These are phyloP conservation scores for Fistulifera pelliculosa DNA, from an alignment of 108 stramenopile genomes.

Conservation along the genomic window DNA sequence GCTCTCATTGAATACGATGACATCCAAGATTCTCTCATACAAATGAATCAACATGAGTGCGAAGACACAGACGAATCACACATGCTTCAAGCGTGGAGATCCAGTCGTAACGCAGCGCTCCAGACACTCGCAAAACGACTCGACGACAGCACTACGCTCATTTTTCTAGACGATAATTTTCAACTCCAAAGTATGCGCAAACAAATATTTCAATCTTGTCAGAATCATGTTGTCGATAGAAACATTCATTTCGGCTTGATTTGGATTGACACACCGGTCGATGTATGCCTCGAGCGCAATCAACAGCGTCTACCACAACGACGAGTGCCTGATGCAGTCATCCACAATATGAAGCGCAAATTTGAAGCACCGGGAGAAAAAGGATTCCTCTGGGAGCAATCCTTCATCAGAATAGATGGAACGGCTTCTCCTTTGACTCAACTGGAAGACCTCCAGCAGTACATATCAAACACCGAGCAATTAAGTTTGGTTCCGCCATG, in stretches of 20 bases:
- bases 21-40: conserved; percentile 23
- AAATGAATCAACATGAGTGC: conserved; percentile 1
- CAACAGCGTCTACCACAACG: conserved; percentile 22
- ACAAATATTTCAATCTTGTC: conserved; percentile 43
- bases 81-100: conserved; percentile 45
- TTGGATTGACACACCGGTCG: conserved; percentile 37
- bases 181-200: conserved; percentile 73
- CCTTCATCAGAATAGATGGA: neutral
- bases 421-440: neutral
- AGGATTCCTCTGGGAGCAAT: neutral
- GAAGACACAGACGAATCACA: conserved; percentile 13
- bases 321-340: conserved; percentile 35
- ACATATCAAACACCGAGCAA: neutral
- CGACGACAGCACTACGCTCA: conserved; percentile 15
- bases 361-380: conserved; percentile 51
- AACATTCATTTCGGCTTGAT: conserved; percentile 42
- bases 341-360: conserved; percentile 34
- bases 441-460: neutral
- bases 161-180: conserved; percentile 78
- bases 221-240: neutral
- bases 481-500: neutral
- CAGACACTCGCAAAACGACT: conserved; percentile 31
- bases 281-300: conserved; percentile 52
- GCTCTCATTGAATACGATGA: conserved; percentile 52
- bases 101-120: conserved; percentile 41